Conservation (phyloP, 1,284 basidiomycete genomes). For the Boletus semigastroideus region DNA sequence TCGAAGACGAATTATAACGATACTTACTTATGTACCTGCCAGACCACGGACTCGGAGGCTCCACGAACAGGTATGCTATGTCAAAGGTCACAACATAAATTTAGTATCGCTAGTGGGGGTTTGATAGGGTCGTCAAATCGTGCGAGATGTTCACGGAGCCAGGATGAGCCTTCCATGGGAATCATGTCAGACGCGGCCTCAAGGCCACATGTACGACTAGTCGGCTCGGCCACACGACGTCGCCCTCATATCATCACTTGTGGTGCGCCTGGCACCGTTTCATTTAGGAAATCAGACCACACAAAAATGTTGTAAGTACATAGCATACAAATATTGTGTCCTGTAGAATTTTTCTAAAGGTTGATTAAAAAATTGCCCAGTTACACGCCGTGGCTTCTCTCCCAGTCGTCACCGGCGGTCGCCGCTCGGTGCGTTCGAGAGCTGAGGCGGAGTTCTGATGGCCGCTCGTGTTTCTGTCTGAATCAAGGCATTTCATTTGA, state of each 20-base stretch:
- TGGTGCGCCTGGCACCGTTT: neutral
- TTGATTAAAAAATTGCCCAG: neutral
- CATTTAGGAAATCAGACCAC: neutral
- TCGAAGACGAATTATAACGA: neutral
- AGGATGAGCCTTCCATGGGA: conserved; percentile 8
- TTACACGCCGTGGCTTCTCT: conserved; percentile 6
- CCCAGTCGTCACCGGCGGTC: neutral
- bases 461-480: neutral
- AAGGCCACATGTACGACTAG: neutral
- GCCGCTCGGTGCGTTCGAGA: neutral
- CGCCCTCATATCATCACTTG: no score
- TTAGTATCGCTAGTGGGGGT: neutral
- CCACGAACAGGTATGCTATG: neutral
- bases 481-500: neutral
- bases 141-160: conserved; percentile 5
- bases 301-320: neutral
- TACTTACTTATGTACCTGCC: neutral
- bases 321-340: neutral
- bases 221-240: neutral
- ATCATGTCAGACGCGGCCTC: neutral
- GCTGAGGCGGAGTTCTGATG: neutral
- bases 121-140: conserved; percentile 1
- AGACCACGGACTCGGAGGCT: neutral
- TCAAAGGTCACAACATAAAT: no score
- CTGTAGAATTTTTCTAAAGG: neutral